Base-by-base conservation (phyloP, 805 yeast genomes). In the Yamadazyma philogaea region DNA sequence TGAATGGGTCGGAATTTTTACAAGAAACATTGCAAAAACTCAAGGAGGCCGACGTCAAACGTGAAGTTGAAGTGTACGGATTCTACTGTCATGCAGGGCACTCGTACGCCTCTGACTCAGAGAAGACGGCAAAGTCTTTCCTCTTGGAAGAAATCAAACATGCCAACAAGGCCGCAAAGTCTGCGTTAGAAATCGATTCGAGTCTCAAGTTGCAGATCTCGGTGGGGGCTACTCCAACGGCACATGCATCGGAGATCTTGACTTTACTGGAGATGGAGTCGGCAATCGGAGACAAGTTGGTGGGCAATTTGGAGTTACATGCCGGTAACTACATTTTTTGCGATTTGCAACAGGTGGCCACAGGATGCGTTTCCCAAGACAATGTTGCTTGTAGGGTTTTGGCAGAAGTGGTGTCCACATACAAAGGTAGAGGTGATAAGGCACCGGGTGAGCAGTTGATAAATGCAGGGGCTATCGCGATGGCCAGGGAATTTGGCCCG, bases 191-290 rank as follows among this genome's bases (percentile, higher is more conserved):
- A 3, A 43, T 72, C 4, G 71, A 72, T 39, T 66, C 74, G 3
- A 37, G 57, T 1, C 48, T 66, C 30, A 50, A 64, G 15, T 61
- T 84, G 21, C 69, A 68, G 6, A 63, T 85, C 2, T 83, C 91
- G 0, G 85, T 84, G 18, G 95, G 95, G 17, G 89, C 93, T 1
- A 84, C 95, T 0, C 93, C 93, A 34, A 85, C 91, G 0, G 79
- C 85, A 4, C 87, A 82, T 54, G 76, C 86, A 0, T 66, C 81
- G 19, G 64, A 64, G 45, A 24, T 45, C 8, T 47, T 66, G 41
- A 42, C 55, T 1, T 30, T 42, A n/a, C 47, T 43, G 7, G 65
- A 59, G 26, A 34, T 63, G 35, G 46, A 54, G 4, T 44, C 69
- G 16, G 43, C 45, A 5, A 30, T 50, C 6, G 48, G 50, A 16